phyloP scores from a whole-genome alignment of 2,329 filamentous ascomycete species.

The Paradendryphiella salina region DNA sequence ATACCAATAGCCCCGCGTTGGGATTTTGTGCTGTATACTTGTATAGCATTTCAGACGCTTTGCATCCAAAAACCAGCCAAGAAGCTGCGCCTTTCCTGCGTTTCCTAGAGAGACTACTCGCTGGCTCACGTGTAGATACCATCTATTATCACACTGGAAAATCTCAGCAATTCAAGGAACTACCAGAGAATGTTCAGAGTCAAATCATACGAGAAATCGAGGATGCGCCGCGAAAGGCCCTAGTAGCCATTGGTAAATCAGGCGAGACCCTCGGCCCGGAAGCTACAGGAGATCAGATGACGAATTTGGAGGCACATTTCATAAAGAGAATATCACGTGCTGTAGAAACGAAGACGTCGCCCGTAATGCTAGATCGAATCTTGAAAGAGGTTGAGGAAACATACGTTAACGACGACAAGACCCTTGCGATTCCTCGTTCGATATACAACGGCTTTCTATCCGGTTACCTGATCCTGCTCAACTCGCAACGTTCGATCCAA shows the following conservation, averaged over 20 bases:
- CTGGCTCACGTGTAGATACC: conserved; percentile 21
- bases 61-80: conserved; percentile 18
- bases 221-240: conserved; percentile 29
- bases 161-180: conserved; percentile 11
- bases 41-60: conserved; percentile 34
- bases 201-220: conserved; percentile 27
- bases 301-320: conserved; percentile 31
- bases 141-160: conserved; percentile 18
- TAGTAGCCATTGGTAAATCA: conserved; percentile 18
- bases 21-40: conserved; percentile 40
- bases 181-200: conserved; percentile 22
- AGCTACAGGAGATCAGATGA: conserved; percentile 8
- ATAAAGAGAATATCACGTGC: conserved; percentile 33
- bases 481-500: conserved; percentile 52
- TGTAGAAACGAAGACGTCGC: conserved; percentile 21
- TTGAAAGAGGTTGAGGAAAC: conserved; percentile 30
- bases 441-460: conserved; percentile 54
- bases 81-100: conserved; percentile 35
- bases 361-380: conserved; percentile 20
- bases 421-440: conserved; percentile 26
- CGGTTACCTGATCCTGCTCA: conserved; percentile 52
- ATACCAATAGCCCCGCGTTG: conserved; percentile 17
- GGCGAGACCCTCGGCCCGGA: conserved; percentile 1
- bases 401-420: conserved; percentile 21
- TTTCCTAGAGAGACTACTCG: conserved; percentile 32